Conservation (phyloP, 495 filamentous ascomycete species). For the Zalerion maritima region DNA sequence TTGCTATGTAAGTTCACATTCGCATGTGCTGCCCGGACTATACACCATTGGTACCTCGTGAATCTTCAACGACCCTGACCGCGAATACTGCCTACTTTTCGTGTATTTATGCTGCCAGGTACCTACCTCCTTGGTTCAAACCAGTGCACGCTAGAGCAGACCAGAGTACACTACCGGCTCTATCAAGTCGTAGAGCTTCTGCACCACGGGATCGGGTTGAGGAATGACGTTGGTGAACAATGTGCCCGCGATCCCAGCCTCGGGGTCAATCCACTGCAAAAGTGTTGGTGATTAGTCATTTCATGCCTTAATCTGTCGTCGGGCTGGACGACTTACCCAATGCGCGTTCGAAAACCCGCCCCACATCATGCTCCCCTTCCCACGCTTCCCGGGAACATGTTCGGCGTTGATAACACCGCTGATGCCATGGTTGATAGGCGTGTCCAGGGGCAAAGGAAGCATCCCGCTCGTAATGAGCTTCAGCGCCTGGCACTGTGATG, state of each 20-base stretch:
- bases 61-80: too few species aligned
- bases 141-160: constrained; percentile 6
- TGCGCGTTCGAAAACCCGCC: constrained; percentile 13
- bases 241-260: constrained; percentile 15
- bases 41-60: too few species aligned
- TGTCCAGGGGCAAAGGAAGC: constrained; percentile 8
- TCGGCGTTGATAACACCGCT: constrained; percentile 15
- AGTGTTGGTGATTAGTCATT: too few species aligned
- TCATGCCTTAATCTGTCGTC: too few species aligned
- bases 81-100: too few species aligned
- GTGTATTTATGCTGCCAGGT: too few species aligned
- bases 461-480: constrained; percentile 7
- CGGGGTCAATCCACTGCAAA: constrained; percentile 20
- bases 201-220: constrained; percentile 10
- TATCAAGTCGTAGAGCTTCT: constrained; percentile 15
- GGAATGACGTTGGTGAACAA: constrained; percentile 16
- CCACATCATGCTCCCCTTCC: constrained; percentile 24
- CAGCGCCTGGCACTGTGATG: too few species aligned
- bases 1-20: too few species aligned
- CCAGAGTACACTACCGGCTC: constrained; percentile 17
- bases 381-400: constrained; percentile 16
- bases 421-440: too few species aligned
- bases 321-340: constrained; percentile 16
- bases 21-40: too few species aligned
- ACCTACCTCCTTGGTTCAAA: too few species aligned